phyloP scores from a whole-genome alignment of 495 filamentous ascomycete genomes.

The Penicillium flavigenum region DNA sequence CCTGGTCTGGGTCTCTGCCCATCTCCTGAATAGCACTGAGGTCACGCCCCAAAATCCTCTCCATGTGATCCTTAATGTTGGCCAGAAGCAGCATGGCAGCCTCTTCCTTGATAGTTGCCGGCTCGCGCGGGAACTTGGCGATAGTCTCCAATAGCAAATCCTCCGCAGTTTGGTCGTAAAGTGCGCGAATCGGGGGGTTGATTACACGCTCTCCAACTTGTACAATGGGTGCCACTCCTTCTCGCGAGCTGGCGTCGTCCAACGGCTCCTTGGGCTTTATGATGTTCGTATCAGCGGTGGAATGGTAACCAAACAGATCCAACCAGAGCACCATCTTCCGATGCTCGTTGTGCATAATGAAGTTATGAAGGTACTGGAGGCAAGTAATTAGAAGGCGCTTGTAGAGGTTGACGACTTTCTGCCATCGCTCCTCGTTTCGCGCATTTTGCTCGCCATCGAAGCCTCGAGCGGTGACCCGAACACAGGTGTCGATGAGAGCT shows the following conservation, averaged over 20 bases:
- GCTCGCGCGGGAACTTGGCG: conserved; percentile 48
- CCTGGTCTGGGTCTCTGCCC: conserved; percentile 49
- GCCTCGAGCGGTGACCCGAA: conserved; percentile 83
- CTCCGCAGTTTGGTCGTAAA: conserved; percentile 50
- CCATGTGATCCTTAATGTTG: conserved; percentile 53
- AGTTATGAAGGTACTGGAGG: conserved; percentile 88
- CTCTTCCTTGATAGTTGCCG: conserved; percentile 50
- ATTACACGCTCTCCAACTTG: conserved; percentile 47
- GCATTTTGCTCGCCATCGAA: conserved; percentile 78
- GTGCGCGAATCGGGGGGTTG: conserved; percentile 45
- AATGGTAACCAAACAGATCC: conserved; percentile 71
- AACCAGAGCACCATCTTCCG: conserved; percentile 91
- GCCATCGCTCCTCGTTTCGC: conserved; percentile 65
- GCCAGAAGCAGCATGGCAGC: conserved; percentile 51
- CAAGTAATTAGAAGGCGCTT: conserved; percentile 89
- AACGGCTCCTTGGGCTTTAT: conserved; percentile 48
- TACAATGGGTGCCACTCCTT: conserved; percentile 47
- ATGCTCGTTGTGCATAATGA: conserved; percentile 86
- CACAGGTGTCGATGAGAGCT: conserved; percentile 76
- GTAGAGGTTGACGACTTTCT: conserved; percentile 70
- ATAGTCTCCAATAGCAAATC: conserved; percentile 49
- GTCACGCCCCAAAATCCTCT: conserved; percentile 47
- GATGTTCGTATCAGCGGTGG: conserved; percentile 53
- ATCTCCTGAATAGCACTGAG: conserved; percentile 50
- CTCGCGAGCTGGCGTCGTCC: conserved; percentile 37